phyloP scores from a whole-genome alignment of 768 basidiomycete species.

The Termitomyces sp. region DNA sequence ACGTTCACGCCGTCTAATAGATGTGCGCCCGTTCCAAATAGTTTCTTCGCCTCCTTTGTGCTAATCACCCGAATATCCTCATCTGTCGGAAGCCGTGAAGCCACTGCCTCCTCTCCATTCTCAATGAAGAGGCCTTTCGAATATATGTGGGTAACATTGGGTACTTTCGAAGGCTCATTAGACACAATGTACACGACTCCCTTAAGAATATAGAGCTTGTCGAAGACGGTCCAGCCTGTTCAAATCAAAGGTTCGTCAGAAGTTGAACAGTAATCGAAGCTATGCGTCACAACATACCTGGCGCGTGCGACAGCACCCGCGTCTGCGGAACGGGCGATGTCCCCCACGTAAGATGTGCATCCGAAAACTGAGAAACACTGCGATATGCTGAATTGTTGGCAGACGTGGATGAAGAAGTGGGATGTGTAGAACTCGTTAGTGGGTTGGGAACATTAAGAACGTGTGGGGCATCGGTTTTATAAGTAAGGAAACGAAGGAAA shows the following conservation, averaged over 20 bases:
- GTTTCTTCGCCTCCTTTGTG: constrained; percentile 53
- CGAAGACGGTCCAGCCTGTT: constrained; percentile 88
- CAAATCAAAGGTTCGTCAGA: not conserved
- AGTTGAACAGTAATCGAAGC: not conserved
- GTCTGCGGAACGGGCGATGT: constrained; percentile 48
- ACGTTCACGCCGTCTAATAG: constrained; percentile 78
- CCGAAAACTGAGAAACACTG: constrained; percentile 10
- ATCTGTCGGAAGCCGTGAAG: constrained; percentile 67
- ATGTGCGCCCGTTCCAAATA: constrained; percentile 74
- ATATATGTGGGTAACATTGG: constrained; percentile 63
- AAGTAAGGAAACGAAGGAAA: constrained; percentile 42
- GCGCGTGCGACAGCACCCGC: constrained; percentile 68
- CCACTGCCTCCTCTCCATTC: constrained; percentile 51
- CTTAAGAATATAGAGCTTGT: constrained; percentile 76
- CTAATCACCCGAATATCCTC: constrained; percentile 77
- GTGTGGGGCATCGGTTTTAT: constrained; percentile 5
- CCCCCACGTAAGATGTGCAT: constrained; percentile 36
- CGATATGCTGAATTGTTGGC: constrained; percentile 5
- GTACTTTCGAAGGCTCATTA: constrained; percentile 62
- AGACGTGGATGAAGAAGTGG: constrained; percentile 6
- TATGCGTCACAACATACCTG: constrained; percentile 44
- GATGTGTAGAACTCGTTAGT: constrained; percentile 1
- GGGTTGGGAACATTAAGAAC: constrained; percentile 9
- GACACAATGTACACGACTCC: constrained; percentile 82
- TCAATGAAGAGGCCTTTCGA: constrained; percentile 63